Conservation (phyloP, 192 early-diverging fungal genomes). For the Rhizoclosmatium sp. region DNA sequence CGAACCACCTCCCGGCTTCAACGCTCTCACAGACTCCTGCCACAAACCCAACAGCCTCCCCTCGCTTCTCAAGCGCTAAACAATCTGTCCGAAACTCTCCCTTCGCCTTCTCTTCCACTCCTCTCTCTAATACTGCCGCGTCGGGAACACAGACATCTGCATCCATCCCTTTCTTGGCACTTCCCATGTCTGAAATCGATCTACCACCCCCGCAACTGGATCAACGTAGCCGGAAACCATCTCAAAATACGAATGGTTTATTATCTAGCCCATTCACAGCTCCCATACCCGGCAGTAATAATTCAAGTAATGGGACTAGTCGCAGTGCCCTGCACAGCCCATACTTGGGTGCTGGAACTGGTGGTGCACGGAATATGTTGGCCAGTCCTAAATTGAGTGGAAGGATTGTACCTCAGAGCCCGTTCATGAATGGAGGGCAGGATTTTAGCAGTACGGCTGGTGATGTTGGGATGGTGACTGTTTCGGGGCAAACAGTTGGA, state of each 20-base stretch:
- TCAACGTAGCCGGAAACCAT: neutral
- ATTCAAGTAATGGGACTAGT: neutral
- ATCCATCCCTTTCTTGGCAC: conserved; percentile 12
- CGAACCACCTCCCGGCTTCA: neutral
- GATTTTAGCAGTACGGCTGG: neutral
- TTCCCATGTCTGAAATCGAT: conserved; percentile 6
- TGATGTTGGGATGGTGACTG: conserved; percentile 25
- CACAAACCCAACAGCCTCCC: neutral
- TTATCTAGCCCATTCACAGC: neutral
- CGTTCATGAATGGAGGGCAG: neutral
- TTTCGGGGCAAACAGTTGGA: neutral
- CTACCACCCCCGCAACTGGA: neutral
- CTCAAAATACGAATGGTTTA: neutral
- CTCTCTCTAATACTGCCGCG: neutral
- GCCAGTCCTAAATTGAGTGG: conserved; percentile 14
- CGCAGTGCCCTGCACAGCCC: neutral
- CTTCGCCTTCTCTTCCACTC: neutral
- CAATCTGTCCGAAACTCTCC: neutral
- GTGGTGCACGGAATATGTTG: neutral
- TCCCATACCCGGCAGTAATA: neutral
- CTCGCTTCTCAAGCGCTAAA: conserved; percentile 4
- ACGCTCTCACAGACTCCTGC: neutral
- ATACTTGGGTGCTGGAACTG: neutral
- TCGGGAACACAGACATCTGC: neutral
- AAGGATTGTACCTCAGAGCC: neutral